These are phyloP conservation scores for Apophysomyces elegans DNA, from an alignment of 371 early-diverging fungal species.

Conservation along the genomic window DNA sequence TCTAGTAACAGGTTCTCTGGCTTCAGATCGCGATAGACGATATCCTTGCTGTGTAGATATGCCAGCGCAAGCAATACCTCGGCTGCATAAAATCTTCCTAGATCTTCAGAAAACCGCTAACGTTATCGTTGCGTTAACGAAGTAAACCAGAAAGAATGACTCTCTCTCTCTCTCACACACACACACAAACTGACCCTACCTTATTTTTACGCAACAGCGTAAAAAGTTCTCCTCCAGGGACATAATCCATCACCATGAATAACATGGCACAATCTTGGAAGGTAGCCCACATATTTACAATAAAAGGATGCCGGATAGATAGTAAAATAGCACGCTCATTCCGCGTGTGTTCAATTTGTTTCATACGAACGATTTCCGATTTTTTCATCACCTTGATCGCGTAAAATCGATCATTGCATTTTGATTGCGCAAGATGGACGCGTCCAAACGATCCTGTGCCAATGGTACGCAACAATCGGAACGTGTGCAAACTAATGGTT, in stretches of 20 bases:
- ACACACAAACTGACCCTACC: slow-evolving; percentile 18
- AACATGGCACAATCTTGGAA: slow-evolving; percentile 82
- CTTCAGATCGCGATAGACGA: slow-evolving; percentile 94
- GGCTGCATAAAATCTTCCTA: slow-evolving; percentile 83
- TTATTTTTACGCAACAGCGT: slow-evolving; percentile 53
- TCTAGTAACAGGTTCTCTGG: slow-evolving; percentile 95
- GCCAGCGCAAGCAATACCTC: slow-evolving; percentile 80
- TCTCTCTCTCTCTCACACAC: background rate
- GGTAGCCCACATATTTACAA: slow-evolving; percentile 80
- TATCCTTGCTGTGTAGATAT: slow-evolving; percentile 87
- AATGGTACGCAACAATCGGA: slow-evolving; percentile 52
- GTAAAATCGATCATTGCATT: slow-evolving; percentile 68
- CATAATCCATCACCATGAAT: slow-evolving; percentile 89
- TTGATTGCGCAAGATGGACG: slow-evolving; percentile 59
- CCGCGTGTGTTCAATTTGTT: slow-evolving; percentile 80
- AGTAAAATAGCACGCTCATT: slow-evolving; percentile 83
- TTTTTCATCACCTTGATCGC: slow-evolving; percentile 97
- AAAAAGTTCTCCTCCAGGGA: slow-evolving; percentile 93
- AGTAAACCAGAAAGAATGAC: no score
- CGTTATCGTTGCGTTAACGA: no score
- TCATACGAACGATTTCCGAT: slow-evolving; percentile 82
- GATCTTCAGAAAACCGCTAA: slow-evolving; percentile 82
- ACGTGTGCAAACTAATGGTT: slow-evolving; percentile 2
- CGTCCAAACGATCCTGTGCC: slow-evolving; percentile 72
- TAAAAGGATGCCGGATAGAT: slow-evolving; percentile 75